phyloP scores from a whole-genome alignment of 1,284 basidiomycete genomes.

The Boletus smithii region DNA sequence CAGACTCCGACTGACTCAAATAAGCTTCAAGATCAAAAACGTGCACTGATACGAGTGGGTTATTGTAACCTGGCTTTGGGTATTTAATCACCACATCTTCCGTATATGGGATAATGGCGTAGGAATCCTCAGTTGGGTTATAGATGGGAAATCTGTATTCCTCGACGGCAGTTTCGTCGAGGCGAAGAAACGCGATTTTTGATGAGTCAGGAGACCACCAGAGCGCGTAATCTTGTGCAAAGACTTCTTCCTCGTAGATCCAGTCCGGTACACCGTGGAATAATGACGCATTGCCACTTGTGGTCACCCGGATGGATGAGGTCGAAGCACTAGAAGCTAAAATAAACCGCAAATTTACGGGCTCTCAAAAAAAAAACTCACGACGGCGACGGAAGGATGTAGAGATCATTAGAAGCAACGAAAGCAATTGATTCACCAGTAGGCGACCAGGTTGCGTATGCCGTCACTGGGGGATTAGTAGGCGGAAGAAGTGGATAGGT shows the following conservation, averaged over 20 bases:
- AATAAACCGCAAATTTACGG: constrained; percentile 5
- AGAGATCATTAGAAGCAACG: constrained; percentile 82
- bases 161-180: constrained; percentile 87
- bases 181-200: constrained; percentile 79
- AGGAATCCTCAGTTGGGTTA: constrained; percentile 72
- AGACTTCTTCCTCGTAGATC: constrained; percentile 96
- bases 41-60: constrained; percentile 83
- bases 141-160: constrained; percentile 89
- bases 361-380: constrained; percentile 33
- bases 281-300: constrained; percentile 75
- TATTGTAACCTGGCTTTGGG: constrained; percentile 88
- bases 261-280: constrained; percentile 97
- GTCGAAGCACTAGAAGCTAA: constrained; percentile 35
- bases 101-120: constrained; percentile 78
- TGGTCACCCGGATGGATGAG: constrained; percentile 74
- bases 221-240: constrained; percentile 67
- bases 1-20: constrained; percentile 36
- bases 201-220: constrained; percentile 90
- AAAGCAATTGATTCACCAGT: constrained; percentile 79
- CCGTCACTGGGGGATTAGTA: constrained; percentile 62
- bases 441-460: constrained; percentile 85
- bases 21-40: constrained; percentile 70
- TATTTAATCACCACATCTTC: constrained; percentile 80
- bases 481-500: constrained; percentile 72
- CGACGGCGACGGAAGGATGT: constrained; percentile 65